Percentiles rank a stretch among this genome's conserved stretches.
phyloP scores from a whole-genome alignment of 306 rosid genomes.

The Malus domestica region ASM211411v1 NC_041789.1:18501-19000 shows the following conservation, averaged over 20 bases:
- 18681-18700: conserved; percentile 69
- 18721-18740: conserved; percentile 56
- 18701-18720: conserved; percentile 98
- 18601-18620: conserved; percentile 76
- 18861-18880: conserved; percentile 9
- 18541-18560: conserved; percentile 73
- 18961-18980: not conserved
- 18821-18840: conserved; percentile 1
- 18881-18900: conserved; percentile 15
- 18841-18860: conserved; percentile 2
- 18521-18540: conserved; percentile 62
- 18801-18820: conserved; percentile 22
- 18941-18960: conserved; percentile 5
- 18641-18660: conserved; percentile 38
- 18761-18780: not conserved
- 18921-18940: not conserved
- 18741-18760: conserved; percentile 28
- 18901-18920: not conserved
- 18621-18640: conserved; percentile 68
- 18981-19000: not conserved
- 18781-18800: conserved; percentile 21
- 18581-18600: conserved; percentile 67
- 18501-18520: conserved; percentile 45
- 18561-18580: conserved; percentile 43
- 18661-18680: conserved; percentile 28